phyloP scores from a whole-genome alignment of 257 asterid genomes.

The Osmanthus fragrans region DNA sequence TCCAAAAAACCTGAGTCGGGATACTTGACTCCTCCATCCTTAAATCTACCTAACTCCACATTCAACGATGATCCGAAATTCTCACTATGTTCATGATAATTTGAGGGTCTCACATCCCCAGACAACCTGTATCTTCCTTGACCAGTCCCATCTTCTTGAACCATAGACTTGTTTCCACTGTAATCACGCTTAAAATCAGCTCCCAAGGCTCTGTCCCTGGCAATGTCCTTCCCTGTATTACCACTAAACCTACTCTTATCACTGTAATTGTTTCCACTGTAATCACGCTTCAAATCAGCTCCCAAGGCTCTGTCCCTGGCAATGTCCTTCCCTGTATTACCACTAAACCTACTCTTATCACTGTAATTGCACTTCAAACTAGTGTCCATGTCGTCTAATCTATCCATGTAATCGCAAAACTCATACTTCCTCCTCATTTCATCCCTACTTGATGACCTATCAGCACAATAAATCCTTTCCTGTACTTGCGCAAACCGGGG shows the following conservation, averaged over 20 bases:
- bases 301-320: background rate
- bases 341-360: background rate
- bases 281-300: conserved; percentile 8
- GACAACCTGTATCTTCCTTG: conserved; percentile 1
- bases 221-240: background rate
- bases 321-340: background rate
- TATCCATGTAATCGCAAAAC: conserved; percentile 4
- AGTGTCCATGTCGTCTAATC: conserved; percentile 1
- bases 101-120: conserved; percentile 12
- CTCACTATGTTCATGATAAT: conserved; percentile 18
- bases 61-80: conserved; percentile 11
- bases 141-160: conserved; percentile 1
- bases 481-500: background rate
- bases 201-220: background rate
- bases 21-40: conserved; percentile 12
- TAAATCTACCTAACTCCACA: background rate
- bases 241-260: background rate
- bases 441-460: conserved; percentile 5
- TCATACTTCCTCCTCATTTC: conserved; percentile 16
- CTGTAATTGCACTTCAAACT: conserved; percentile 7
- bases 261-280: background rate
- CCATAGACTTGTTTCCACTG: conserved; percentile 2
- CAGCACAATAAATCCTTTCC: conserved; percentile 4
- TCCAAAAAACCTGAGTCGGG: conserved; percentile 26
- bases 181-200: conserved; percentile 7